A percentile compares a stretch with the other conserved stretches of the same genome.
These are phyloP conservation scores for Pseudogymnoascus sp. DNA, from an alignment of 2,329 filamentous ascomycete genomes.

Conservation along the genomic window DNA sequence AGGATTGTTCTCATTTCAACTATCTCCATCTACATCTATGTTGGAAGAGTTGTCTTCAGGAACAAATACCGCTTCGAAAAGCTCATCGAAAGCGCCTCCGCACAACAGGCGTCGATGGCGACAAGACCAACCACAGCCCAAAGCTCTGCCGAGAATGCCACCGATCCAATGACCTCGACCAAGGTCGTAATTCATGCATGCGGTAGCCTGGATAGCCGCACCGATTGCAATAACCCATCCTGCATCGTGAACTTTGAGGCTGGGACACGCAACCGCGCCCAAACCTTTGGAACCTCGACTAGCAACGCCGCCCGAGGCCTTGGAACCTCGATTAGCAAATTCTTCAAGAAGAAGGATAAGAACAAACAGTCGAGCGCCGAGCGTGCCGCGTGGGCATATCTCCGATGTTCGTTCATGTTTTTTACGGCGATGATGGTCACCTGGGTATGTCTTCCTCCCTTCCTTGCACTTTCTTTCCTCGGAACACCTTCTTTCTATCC, in stretches of 20 bases:
- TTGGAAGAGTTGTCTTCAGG: constrained; percentile 58
- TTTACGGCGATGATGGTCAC: constrained; percentile 65
- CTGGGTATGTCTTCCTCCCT: constrained; percentile 60
- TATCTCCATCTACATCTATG: constrained; percentile 57
- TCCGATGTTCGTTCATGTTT: constrained; percentile 64
- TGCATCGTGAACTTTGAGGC: constrained; percentile 14
- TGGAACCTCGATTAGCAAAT: neutral
- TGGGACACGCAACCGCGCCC: too few species aligned
- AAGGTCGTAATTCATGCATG: constrained; percentile 33
- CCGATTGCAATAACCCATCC: constrained; percentile 35
- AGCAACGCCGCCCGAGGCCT: neutral
- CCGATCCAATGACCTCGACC: constrained; percentile 32
- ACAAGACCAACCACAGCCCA: neutral
- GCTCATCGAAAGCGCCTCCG: constrained; percentile 32
- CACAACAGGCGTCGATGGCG: neutral
- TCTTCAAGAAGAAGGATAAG: constrained; percentile 2
- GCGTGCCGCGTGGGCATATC: constrained; percentile 61
- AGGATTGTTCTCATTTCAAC: constrained; percentile 55
- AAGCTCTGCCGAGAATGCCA: too few species aligned
- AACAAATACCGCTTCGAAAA: constrained; percentile 53
- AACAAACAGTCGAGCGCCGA: constrained; percentile 32
- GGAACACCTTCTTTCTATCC: constrained; percentile 43
- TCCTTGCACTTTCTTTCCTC: constrained; percentile 62
- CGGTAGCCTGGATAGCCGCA: constrained; percentile 17
- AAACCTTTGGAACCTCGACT: too few species aligned